Evolutionary conservation across 2,329 filamentous ascomycete species (phyloP).

Genomic region (Capronia epimyces): DNA sequence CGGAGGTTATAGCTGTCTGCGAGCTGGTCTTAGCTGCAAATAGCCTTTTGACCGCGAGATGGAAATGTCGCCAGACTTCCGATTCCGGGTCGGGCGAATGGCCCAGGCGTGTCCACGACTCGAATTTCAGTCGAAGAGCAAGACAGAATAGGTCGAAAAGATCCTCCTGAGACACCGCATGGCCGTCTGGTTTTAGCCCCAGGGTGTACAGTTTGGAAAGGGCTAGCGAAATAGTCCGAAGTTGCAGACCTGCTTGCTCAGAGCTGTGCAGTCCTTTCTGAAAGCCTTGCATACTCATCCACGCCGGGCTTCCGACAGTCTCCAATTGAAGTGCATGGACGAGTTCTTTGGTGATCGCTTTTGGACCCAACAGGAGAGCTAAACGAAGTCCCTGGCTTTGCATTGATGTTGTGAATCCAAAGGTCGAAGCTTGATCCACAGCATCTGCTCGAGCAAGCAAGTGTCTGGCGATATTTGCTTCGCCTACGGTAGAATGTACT

Average conservation of each 20-base stretch:
- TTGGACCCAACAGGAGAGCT: constrained; percentile 18
- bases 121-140: constrained; percentile 40
- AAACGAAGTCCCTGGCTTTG: constrained; percentile 27
- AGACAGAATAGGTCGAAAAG: constrained; percentile 32
- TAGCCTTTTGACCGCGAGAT: constrained; percentile 34
- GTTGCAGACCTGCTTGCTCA: constrained; percentile 41
- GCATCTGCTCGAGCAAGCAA: constrained; percentile 17
- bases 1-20: background rate
- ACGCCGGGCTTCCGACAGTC: constrained; percentile 31
- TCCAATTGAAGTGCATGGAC: constrained; percentile 15
- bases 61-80: constrained; percentile 43
- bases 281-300: constrained; percentile 36
- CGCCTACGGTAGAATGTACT: background rate
- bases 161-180: background rate
- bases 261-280: constrained; percentile 34
- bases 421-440: constrained; percentile 9
- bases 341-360: constrained; percentile 14
- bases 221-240: constrained; percentile 42
- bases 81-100: constrained; percentile 39
- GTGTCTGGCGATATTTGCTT: constrained; percentile 4
- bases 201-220: constrained; percentile 28
- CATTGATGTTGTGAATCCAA: constrained; percentile 24
- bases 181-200: constrained; percentile 4
- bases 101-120: constrained; percentile 40
- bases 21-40: background rate